phyloP scores from a whole-genome alignment of 371 early-diverging fungal genomes.

The Homolaphlyctis polyrhiza region DNA sequence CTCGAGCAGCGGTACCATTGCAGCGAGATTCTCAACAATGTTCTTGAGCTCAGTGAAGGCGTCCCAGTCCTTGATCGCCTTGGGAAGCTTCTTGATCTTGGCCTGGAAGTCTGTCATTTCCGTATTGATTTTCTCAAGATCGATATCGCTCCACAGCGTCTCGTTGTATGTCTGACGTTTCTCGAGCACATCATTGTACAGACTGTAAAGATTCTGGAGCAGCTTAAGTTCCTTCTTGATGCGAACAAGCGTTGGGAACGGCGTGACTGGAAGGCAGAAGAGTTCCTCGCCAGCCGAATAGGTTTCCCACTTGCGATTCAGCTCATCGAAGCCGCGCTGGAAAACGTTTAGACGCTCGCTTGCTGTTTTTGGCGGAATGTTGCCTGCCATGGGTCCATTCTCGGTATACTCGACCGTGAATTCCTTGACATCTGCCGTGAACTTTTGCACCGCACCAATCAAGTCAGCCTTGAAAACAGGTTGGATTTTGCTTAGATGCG shows the following conservation, averaged over 20 bases:
- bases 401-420: constrained; percentile 52
- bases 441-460: constrained; percentile 47
- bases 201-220: constrained; percentile 53
- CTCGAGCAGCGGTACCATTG: constrained; percentile 50
- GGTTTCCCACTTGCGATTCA: constrained; percentile 61
- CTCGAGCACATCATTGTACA: constrained; percentile 59
- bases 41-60: constrained; percentile 54
- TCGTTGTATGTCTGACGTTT: constrained; percentile 47
- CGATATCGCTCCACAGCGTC: constrained; percentile 52
- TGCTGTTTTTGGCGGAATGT: constrained; percentile 56
- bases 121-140: constrained; percentile 47
- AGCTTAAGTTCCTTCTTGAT: constrained; percentile 59
- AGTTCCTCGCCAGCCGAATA: constrained; percentile 59
- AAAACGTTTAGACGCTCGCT: constrained; percentile 56
- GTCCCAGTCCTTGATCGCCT: constrained; percentile 61
- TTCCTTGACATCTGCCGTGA: constrained; percentile 50
- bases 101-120: constrained; percentile 58
- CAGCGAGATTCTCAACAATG: constrained; percentile 52
- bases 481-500: constrained; percentile 50
- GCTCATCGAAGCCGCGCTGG: constrained; percentile 57
- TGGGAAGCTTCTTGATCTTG: constrained; percentile 61
- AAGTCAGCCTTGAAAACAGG: constrained; percentile 56
- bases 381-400: constrained; percentile 59
- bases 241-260: constrained; percentile 50
- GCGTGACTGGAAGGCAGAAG: constrained; percentile 55